Evolutionary conservation across 148 eudicot genomes (phyloP).

Genomic region (Salicornia ramosissima): DNA sequence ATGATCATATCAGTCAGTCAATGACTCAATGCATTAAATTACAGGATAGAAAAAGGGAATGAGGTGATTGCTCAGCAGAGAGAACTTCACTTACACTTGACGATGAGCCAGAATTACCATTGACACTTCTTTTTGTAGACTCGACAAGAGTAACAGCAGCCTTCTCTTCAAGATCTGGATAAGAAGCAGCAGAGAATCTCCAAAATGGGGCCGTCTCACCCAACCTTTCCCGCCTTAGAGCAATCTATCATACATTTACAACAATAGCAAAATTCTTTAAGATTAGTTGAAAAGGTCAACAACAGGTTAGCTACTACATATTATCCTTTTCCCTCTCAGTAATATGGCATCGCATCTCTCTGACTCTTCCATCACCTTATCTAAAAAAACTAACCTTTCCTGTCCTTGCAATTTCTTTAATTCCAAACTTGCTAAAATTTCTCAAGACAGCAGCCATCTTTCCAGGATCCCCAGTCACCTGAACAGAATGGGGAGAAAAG

Average conservation of each 20-base stretch:
- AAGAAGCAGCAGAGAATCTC: constrained; percentile 88
- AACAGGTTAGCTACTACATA: constrained; percentile 3
- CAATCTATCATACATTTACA: constrained; percentile 43
- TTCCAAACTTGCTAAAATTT: constrained; percentile 73
- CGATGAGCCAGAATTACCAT: constrained; percentile 30
- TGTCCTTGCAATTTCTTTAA: constrained; percentile 80
- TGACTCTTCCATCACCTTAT: not conserved
- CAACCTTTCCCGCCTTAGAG: constrained; percentile 76
- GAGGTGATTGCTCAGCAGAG: not conserved
- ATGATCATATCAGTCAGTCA: no score
- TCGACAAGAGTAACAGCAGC: constrained; percentile 26
- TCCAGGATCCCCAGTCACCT: constrained; percentile 98
- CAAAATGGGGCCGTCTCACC: constrained; percentile 93
- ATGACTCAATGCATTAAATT: no score
- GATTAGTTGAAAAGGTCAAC: not conserved
- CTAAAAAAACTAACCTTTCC: constrained; percentile 59
- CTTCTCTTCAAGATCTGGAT: constrained; percentile 68
- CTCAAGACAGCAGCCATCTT: constrained; percentile 80
- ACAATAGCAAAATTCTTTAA: not conserved
- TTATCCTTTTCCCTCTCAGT: not conserved
- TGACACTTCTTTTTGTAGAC: constrained; percentile 28
- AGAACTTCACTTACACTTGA: constrained; percentile 39
- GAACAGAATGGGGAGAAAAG: no score
- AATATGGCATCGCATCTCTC: constrained; percentile 3
- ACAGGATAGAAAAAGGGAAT: not conserved